These are phyloP conservation scores for Psidium guajava DNA, from an alignment of 345 rosid species.

Conservation along the genomic window DNA sequence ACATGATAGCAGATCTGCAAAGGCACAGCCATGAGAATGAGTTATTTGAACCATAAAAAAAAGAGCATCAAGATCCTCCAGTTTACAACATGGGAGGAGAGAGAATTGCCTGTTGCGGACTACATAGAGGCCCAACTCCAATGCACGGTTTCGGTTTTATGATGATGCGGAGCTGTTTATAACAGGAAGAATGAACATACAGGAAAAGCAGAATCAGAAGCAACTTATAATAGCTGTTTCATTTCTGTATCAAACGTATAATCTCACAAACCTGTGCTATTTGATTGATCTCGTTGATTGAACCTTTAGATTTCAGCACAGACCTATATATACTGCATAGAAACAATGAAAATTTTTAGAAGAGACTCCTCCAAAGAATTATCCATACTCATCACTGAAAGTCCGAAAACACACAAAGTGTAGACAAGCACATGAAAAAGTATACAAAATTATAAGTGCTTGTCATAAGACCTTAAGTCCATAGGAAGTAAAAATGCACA, in stretches of 20 bases:
- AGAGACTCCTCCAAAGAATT: neutral
- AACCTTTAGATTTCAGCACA: slow-evolving; percentile 74
- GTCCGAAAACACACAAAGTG: neutral
- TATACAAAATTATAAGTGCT: neutral
- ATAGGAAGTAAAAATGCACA: neutral
- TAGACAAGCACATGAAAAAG: neutral
- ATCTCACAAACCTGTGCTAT: slow-evolving; percentile 78
- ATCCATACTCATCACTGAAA: neutral
- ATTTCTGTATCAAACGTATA: slow-evolving; percentile 1
- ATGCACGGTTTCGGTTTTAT: slow-evolving; percentile 67
- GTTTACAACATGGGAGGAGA: neutral
- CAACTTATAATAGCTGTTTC: neutral
- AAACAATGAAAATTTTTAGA: slow-evolving; percentile 2
- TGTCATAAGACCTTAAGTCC: neutral
- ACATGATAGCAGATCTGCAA: slow-evolving; percentile 95
- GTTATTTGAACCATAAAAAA: neutral
- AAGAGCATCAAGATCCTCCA: neutral
- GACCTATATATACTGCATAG: slow-evolving; percentile 70
- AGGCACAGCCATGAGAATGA: slow-evolving; percentile 11
- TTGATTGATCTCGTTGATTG: slow-evolving; percentile 80
- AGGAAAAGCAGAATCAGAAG: neutral
- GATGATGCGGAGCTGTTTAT: slow-evolving; percentile 75
- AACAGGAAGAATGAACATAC: slow-evolving; percentile 6
- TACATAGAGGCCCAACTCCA: slow-evolving; percentile 74
- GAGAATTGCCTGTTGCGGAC: slow-evolving; percentile 73